These are phyloP conservation scores for Niveomyces coronatus DNA, from an alignment of 2,329 filamentous ascomycete genomes.

Conservation along the genomic window DNA sequence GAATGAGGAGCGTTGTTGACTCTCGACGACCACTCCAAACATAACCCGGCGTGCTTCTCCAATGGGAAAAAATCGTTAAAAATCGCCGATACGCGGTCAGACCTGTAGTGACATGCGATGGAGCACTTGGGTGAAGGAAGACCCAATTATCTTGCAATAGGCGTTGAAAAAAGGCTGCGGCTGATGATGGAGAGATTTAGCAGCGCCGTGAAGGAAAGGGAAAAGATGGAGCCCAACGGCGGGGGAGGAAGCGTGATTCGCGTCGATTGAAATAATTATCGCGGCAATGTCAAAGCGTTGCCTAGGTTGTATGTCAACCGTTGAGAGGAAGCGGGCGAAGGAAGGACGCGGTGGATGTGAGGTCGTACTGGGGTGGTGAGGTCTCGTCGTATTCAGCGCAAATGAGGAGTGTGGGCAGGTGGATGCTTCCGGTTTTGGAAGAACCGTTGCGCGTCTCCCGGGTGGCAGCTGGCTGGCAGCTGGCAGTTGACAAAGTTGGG, in stretches of 20 bases:
- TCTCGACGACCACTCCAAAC: background rate
- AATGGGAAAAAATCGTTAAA: background rate
- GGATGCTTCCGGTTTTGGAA: constrained; percentile 8
- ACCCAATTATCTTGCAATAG: background rate
- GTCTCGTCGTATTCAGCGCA: background rate
- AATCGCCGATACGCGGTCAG: constrained; percentile 2
- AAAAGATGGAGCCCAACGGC: background rate
- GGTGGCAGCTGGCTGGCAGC: background rate
- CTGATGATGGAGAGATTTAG: background rate
- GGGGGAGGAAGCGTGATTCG: background rate
- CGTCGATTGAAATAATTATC: background rate
- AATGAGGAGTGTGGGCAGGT: background rate
- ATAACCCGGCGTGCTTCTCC: background rate
- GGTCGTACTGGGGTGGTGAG: background rate
- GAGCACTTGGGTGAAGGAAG: background rate
- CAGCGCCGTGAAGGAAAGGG: too few species aligned
- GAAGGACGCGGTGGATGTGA: background rate
- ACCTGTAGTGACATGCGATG: constrained; percentile 6
- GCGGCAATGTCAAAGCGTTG: too few species aligned
- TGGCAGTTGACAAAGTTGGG: background rate
- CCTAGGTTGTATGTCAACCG: too few species aligned
- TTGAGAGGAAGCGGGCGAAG: too few species aligned
- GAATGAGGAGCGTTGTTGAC: too few species aligned
- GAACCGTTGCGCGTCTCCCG: background rate
- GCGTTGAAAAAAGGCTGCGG: constrained; percentile 1